Conservation (phyloP, 2,329 filamentous ascomycete species). For the Diaporthe sp. region DNA sequence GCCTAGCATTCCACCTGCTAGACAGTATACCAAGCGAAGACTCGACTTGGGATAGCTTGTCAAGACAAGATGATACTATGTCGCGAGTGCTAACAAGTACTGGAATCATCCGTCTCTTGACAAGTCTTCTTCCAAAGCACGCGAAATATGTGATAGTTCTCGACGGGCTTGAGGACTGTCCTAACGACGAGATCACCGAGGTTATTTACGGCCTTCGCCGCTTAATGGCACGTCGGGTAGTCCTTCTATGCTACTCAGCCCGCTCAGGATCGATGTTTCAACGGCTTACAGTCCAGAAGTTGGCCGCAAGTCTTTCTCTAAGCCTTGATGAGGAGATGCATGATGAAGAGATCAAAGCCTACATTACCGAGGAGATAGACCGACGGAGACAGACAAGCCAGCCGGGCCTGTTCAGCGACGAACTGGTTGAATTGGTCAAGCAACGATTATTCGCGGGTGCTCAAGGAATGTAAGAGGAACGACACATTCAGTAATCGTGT, state of each 20-base stretch:
- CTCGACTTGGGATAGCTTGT: neutral
- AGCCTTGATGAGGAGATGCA: neutral
- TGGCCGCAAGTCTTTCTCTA: neutral
- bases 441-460: neutral
- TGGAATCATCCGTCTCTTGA: slow-evolving; percentile 5
- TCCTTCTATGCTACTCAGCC: slow-evolving; percentile 13
- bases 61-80: neutral
- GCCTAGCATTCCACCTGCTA: slow-evolving; percentile 24
- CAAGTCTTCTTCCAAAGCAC: neutral
- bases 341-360: neutral
- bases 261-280: slow-evolving; percentile 17
- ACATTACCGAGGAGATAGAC: neutral
- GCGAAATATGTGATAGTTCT: neutral
- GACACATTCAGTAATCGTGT: neutral
- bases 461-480: neutral
- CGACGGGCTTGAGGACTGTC: slow-evolving; percentile 20
- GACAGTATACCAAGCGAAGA: neutral
- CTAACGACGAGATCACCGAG: neutral
- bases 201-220: neutral
- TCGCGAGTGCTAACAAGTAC: neutral
- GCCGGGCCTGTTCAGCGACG: neutral
- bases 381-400: neutral
- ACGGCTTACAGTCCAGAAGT: neutral
- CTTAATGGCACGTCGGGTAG: neutral
- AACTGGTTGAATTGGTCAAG: neutral